Base-by-base conservation (phyloP, 2,329 filamentous ascomycete genomes). In the Diplodia sapinea region DNA sequence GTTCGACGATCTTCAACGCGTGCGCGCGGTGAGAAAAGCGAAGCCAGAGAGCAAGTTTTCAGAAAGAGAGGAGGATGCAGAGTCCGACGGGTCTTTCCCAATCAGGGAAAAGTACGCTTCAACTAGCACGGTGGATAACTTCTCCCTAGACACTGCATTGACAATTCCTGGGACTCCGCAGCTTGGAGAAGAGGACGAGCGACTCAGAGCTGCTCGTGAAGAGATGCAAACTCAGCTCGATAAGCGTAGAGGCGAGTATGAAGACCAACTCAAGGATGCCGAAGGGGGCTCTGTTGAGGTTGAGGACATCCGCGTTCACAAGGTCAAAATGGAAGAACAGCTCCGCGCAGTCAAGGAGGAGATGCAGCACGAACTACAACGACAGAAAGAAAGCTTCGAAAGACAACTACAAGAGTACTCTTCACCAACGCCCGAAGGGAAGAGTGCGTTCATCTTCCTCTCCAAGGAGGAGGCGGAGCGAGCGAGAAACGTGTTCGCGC, bases 91-190 rank as follows among this genome's bases (percentile, higher is more conserved):
- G 33, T 97, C 94, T 0, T 97, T 94, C 75, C 90, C 93, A 1
- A 84, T 94, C 36, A 87, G 95, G 63, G 95, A 99, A 73, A 98
- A 98, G 75, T 98, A 98, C 79, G 87, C 97, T 82, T 97, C 94
- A 2, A 95, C 91, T 66, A 94, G 94, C 1, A 97, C 94, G 0
- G 85, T 98, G 65, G 95, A 99, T 79, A 97, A 96, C 76, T 95
- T 97, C 74, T 98, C 94, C 1, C 84, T 99, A 17, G 95, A 99
- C 76, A 99, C 95, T 1, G 91, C 90, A 13, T 84, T 99, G 62
- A 99, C 95, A 0, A 93, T 97, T 85, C 95, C 95, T 1, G 96
- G 93, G 0, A 98, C 94, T 0, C 95, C 95, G 2, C 91, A 88
- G 69, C 89, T 91, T 69, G 87, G 86, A 29, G 92, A 94, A 67